Evolutionary conservation across 257 asterid species (phyloP).

Genomic region (Solanum raphanifolium): DNA sequence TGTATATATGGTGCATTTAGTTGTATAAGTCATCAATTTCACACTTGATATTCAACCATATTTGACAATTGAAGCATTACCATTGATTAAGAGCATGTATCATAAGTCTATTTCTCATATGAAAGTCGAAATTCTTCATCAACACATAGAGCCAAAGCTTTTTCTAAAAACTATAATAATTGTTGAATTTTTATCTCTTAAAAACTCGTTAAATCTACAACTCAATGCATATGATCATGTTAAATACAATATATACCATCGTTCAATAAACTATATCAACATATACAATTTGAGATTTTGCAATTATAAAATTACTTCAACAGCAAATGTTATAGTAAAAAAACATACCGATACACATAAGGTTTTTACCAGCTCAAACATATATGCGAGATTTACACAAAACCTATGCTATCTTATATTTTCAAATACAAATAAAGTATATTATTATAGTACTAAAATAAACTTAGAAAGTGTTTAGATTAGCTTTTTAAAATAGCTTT

Average conservation of each 20-base stretch:
- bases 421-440: no score
- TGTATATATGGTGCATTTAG: no score
- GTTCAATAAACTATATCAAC: no score
- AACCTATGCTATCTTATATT: not conserved
- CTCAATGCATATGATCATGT: not conserved
- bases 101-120: not conserved
- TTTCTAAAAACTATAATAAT: no score
- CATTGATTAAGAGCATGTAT: not conserved
- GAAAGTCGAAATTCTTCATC: fast-evolving
- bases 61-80: not conserved
- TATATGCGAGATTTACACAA: not conserved
- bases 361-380: not conserved
- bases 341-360: not conserved
- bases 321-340: fast-evolving
- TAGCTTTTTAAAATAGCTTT: not conserved
- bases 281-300: fast-evolving
- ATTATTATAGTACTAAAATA: no score
- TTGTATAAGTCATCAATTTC: not conserved
- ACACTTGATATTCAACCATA: no score
- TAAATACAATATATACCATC: no score
- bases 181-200: not conserved
- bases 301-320: not conserved
- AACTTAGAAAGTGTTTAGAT: no score
- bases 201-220: not conserved
- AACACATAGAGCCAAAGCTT: no score